Conservation (phyloP, 225 moss, liverwort and hornwort species). For the Polytrichum formosum region DNA sequence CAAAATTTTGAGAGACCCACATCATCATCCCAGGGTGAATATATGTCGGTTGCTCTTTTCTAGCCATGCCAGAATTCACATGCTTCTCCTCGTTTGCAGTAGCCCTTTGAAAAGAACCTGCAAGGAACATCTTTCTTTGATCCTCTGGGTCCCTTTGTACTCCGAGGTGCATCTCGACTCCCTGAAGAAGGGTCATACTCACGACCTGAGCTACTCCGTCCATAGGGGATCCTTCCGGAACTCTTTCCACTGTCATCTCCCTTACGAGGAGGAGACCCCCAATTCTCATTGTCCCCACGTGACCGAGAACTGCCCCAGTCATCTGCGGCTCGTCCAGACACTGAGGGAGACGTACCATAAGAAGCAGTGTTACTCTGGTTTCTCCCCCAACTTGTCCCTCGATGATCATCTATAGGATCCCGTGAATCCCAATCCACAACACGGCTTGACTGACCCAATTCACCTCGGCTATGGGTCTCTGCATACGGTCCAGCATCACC, state of each 20-base stretch:
- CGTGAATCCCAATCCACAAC: slow-evolving; percentile 37
- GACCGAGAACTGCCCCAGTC: slow-evolving; percentile 49
- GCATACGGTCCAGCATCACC: slow-evolving; percentile 25
- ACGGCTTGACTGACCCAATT: slow-evolving; percentile 15
- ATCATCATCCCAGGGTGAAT: no score
- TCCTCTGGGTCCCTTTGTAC: slow-evolving; percentile 29
- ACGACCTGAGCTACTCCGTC: slow-evolving; percentile 49
- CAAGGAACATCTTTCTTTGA: slow-evolving; percentile 86
- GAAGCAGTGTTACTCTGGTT: slow-evolving; percentile 37
- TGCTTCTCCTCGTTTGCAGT: slow-evolving; percentile 86
- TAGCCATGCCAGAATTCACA: slow-evolving; percentile 97
- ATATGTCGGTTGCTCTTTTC: neutral
- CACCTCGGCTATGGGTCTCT: slow-evolving; percentile 25
- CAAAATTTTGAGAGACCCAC: no score
- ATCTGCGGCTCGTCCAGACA: slow-evolving; percentile 41
- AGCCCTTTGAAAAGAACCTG: slow-evolving; percentile 81
- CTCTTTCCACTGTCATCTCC: slow-evolving; percentile 41
- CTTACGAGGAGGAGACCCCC: slow-evolving; percentile 54
- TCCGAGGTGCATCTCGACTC: slow-evolving; percentile 44
- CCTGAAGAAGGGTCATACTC: slow-evolving; percentile 35
- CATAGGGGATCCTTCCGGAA: slow-evolving; percentile 15
- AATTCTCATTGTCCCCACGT: slow-evolving; percentile 47
- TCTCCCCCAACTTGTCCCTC: slow-evolving; percentile 48
- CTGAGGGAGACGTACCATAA: slow-evolving; percentile 33
- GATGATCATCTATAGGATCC: slow-evolving; percentile 30